Evolutionary conservation across 208 protist species (phyloP).

Genomic region (Crithidia mellificae): DNA sequence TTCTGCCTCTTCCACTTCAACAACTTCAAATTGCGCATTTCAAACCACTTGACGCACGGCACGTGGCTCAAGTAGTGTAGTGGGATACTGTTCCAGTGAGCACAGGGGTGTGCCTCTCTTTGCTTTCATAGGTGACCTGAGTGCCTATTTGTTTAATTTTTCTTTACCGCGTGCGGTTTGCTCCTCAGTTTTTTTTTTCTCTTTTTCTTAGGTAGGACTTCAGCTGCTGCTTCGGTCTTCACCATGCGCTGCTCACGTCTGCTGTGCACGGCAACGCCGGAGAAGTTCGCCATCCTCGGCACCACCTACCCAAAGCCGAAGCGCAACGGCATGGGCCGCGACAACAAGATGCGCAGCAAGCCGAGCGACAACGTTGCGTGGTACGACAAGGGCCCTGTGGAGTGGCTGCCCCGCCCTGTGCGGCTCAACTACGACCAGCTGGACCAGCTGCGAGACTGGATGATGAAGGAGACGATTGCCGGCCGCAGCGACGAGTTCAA

Average conservation of each 20-base stretch:
- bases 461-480: constrained; percentile 88
- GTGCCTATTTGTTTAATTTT: no score
- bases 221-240: no score
- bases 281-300: constrained; percentile 72
- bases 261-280: constrained; percentile 66
- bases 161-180: no score
- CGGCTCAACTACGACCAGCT: constrained; percentile 80
- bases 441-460: constrained; percentile 84
- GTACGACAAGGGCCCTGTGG: constrained; percentile 89
- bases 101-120: no score
- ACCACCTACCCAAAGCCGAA: constrained; percentile 69
- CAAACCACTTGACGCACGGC: no score
- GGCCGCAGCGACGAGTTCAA: constrained; percentile 70
- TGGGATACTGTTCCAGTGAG: no score
- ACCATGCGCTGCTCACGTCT: constrained; percentile 47
- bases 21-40: no score
- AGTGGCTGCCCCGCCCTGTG: constrained; percentile 89
- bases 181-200: constrained; percentile 3
- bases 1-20: no score
- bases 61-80: no score
- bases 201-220: constrained; percentile 2
- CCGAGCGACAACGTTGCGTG: constrained; percentile 89
- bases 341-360: constrained; percentile 89
- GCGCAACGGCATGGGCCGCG: constrained; percentile 70
- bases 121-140: no score